These are phyloP conservation scores for Boechera divaricarpa DNA, from an alignment of 345 rosid genomes.

Conservation along the genomic window DNA sequence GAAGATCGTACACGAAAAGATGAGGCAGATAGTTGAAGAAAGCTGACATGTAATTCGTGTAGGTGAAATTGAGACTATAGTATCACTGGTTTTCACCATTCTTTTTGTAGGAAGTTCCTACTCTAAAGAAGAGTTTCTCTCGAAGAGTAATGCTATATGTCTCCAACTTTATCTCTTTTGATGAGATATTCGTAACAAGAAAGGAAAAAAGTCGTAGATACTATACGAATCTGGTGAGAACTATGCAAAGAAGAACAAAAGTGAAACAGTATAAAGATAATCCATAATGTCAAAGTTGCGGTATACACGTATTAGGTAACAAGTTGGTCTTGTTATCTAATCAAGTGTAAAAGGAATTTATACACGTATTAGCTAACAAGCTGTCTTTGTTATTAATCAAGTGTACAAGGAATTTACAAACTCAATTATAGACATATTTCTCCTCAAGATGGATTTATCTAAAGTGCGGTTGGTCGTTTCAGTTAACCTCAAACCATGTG, in stretches of 20 bases:
- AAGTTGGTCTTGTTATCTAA: too few species aligned
- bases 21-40: slow-evolving; percentile 56
- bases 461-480: not conserved
- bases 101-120: slow-evolving; percentile 36
- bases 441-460: not conserved
- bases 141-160: slow-evolving; percentile 19
- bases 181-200: slow-evolving; percentile 2
- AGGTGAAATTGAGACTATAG: slow-evolving; percentile 19
- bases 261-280: not conserved
- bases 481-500: too few species aligned
- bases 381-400: not conserved
- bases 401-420: not conserved
- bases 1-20: slow-evolving; percentile 61
- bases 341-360: not conserved
- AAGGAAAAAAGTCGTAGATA: not conserved
- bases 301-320: too few species aligned
- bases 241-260: not conserved
- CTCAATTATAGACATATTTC: not conserved
- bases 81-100: slow-evolving; percentile 15
- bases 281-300: not conserved
- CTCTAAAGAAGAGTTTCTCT: slow-evolving; percentile 9
- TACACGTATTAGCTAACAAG: not conserved
- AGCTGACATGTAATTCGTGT: slow-evolving; percentile 20
- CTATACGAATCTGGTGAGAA: not conserved
- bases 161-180: slow-evolving; percentile 19